Percentiles rank a stretch among this genome's conserved stretches.
Evolutionary conservation across 345 rosid species (phyloP).

Genomic region (Salix purpurea): DNA sequence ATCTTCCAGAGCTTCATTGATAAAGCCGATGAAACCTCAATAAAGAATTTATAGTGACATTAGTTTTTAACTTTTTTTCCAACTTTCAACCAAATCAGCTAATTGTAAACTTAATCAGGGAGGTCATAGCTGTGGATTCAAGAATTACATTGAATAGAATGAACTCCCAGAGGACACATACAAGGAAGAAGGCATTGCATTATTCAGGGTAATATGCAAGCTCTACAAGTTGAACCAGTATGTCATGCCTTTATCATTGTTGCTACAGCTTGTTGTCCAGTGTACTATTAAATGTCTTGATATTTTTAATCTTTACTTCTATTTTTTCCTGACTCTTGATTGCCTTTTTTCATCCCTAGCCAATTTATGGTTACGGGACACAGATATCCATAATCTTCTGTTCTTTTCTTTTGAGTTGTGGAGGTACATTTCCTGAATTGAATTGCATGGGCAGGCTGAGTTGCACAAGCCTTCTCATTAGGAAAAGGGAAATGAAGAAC

Average conservation of each 20-base stretch:
- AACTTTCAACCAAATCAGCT: too few species aligned
- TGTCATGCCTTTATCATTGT: slow-evolving; percentile 17
- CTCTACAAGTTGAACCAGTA: slow-evolving; percentile 94
- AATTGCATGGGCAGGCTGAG: not conserved
- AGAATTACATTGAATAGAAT: too few species aligned
- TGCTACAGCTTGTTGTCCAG: not conserved
- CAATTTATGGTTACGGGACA: not conserved
- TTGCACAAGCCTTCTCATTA: not conserved
- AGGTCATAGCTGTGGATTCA: too few species aligned
- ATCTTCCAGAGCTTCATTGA: slow-evolving; percentile 81
- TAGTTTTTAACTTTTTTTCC: too few species aligned
- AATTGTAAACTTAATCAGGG: too few species aligned
- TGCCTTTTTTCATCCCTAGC: not conserved
- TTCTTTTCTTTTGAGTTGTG: not conserved
- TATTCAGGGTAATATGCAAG: slow-evolving; percentile 85
- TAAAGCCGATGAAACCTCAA: not conserved
- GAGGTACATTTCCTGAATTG: not conserved
- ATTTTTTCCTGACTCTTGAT: not conserved
- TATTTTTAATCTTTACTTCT: not conserved
- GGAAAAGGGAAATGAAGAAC: not conserved
- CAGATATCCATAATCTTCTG: not conserved
- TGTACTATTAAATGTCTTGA: not conserved
- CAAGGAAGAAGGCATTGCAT: too few species aligned
- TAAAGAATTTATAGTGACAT: too few species aligned
- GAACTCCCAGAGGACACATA: too few species aligned